Base-by-base conservation (phyloP, 2,329 filamentous ascomycete species). In the Neurospora crassa region DNA sequence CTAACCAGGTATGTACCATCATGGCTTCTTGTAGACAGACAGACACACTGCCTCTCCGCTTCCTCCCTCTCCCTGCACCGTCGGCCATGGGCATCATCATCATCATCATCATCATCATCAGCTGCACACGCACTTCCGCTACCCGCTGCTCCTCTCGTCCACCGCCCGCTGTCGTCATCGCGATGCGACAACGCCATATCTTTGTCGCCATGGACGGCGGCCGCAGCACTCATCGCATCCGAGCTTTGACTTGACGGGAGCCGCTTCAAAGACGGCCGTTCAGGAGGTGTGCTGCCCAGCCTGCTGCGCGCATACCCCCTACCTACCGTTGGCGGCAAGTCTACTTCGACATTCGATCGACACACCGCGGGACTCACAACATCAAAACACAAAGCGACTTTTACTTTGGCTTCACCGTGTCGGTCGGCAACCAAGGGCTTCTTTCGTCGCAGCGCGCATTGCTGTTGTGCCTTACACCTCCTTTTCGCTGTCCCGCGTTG, bases 321-420 rank as follows among this genome's bases (percentile, higher is more conserved):
- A 76, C 78, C 34, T 8, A 76, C 76, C 73, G 75, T 63, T 74
- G 77, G 77, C 76, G 77, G 76, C 75, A 77, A 77, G 78, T 74
- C 76, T 75, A 72, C 73, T 71, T 67, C 70, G 68, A 63, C 53
- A 37, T 37, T n/a, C 53, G 53, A 63, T 63, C 53, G 53, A 63
- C 53, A 63, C 53, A 37, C 53, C 53, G 53, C 24, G 53, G 53
- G 16, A 63, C 37, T n/a, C 24, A 1, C 3, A 37, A 37, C 14
- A 34, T 37, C 34, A 29, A 29, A 63, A 63, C 24, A 63, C 53
- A 63, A 63, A 63, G 53, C 53, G 53, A 34, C 53, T 18, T 34
- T 40, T 12, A 18, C 24, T 53, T 68, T 43, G 53, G 53, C 53
- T 7, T 63, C 53, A 63, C 14, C 37, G 34, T 37, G 53, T 37